Percentiles rank a stretch among this genome's conserved stretches.
These are phyloP conservation scores for Hypocrella siamensis DNA, from an alignment of 2,329 filamentous ascomycete genomes.

Conservation along the genomic window DNA sequence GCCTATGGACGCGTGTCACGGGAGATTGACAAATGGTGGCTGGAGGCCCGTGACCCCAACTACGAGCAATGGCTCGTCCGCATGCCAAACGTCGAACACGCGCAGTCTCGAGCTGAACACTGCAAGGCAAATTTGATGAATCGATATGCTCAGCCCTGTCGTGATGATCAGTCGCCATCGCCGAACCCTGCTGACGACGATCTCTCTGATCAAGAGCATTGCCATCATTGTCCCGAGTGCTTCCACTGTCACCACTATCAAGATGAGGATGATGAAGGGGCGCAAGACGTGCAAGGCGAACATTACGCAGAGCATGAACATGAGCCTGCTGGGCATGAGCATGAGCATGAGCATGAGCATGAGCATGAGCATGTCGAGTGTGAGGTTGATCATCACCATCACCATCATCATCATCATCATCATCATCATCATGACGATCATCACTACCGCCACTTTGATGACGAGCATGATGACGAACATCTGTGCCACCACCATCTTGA, in stretches of 20 bases:
- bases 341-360: constrained; percentile 14
- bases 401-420: constrained; percentile 11
- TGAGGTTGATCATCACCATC: constrained; percentile 14
- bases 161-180: constrained; percentile 22
- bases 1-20: constrained; percentile 45
- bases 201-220: constrained; percentile 20
- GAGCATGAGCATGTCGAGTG: constrained; percentile 4
- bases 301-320: constrained; percentile 8
- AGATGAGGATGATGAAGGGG: constrained; percentile 10
- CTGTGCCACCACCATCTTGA: constrained; percentile 10
- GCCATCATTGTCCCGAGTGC: constrained; percentile 17
- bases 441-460: constrained; percentile 14
- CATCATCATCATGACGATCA: constrained; percentile 25
- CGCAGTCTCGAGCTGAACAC: constrained; percentile 38
- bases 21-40: constrained; percentile 52
- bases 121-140: constrained; percentile 44
- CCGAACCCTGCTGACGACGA: constrained; percentile 21
- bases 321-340: constrained; percentile 9
- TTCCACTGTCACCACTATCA: constrained; percentile 15
- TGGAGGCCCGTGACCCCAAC: constrained; percentile 42
- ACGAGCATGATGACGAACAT: constrained; percentile 15
- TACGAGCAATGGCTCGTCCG: constrained; percentile 40
- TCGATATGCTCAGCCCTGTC: constrained; percentile 32
- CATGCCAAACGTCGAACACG: constrained; percentile 46
- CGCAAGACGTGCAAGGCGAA: no score